These are phyloP conservation scores for Hypoxylon rubiginosum DNA, from an alignment of 2,329 filamentous ascomycete genomes.

Conservation along the genomic window DNA sequence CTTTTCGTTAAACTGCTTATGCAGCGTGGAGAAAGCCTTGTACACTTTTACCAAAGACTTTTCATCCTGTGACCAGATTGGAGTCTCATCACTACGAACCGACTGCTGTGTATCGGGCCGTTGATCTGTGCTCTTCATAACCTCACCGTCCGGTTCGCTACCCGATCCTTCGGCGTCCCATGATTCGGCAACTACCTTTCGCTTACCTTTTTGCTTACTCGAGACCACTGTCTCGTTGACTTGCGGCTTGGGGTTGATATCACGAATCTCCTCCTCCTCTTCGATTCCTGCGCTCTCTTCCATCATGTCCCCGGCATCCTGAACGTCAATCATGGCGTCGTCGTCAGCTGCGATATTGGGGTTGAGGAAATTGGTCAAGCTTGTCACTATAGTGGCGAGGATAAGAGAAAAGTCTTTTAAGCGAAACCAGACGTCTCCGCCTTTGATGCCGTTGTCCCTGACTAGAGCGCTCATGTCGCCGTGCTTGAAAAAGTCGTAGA, in stretches of 20 bases:
- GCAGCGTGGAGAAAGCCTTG: slow-evolving; percentile 69
- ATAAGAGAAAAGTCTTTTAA: slow-evolving; percentile 72
- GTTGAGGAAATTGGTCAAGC: slow-evolving; percentile 69
- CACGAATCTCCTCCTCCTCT: too few relatives aligned
- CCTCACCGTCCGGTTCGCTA: slow-evolving; percentile 50
- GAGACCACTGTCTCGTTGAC: not conserved
- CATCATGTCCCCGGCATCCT: slow-evolving; percentile 48
- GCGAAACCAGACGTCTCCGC: slow-evolving; percentile 78
- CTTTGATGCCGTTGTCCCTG: slow-evolving; percentile 74
- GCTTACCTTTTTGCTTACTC: slow-evolving; percentile 55
- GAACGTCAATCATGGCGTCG: slow-evolving; percentile 59
- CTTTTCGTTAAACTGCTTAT: slow-evolving; percentile 73
- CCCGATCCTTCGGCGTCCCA: slow-evolving; percentile 60
- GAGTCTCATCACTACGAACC: not conserved
- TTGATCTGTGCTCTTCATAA: not conserved
- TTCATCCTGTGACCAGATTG: slow-evolving; percentile 50
- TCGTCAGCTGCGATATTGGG: slow-evolving; percentile 61
- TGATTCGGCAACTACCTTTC: slow-evolving; percentile 63
- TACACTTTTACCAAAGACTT: slow-evolving; percentile 68
- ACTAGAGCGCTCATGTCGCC: slow-evolving; percentile 73
- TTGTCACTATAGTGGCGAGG: slow-evolving; percentile 79
- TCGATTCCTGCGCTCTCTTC: slow-evolving; percentile 47
- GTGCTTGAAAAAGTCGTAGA: slow-evolving; percentile 84
- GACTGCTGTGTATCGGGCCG: not conserved
- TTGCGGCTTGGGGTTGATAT: slow-evolving; percentile 49